Percentiles rank a stretch among this genome's conserved stretches.
Conservation (phyloP, 768 basidiomycete genomes). For the Rhodotorula taiwanensis region DNA sequence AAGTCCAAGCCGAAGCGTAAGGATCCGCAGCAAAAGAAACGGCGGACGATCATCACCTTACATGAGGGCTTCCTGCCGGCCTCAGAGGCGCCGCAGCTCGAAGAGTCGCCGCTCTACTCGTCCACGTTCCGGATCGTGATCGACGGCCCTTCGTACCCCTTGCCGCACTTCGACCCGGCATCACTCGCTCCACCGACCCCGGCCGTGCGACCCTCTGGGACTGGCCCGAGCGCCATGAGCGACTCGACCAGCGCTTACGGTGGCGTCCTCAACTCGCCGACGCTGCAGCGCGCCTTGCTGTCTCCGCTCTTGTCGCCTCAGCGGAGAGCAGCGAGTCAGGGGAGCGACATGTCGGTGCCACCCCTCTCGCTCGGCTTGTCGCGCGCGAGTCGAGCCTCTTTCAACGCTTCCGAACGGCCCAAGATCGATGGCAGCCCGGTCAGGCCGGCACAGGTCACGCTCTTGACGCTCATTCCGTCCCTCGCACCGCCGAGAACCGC, state of each 20-base stretch:
- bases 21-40: neutral
- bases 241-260: neutral
- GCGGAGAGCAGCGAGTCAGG: slow-evolving; percentile 6
- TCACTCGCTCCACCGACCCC: slow-evolving; percentile 13
- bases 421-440: no score
- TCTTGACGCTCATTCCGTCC: slow-evolving; percentile 7
- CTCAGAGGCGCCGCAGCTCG: neutral
- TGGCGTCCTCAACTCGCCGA: slow-evolving; percentile 23
- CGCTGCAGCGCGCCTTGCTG: slow-evolving; percentile 28
- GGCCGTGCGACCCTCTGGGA: neutral
- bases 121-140: slow-evolving; percentile 23
- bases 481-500: neutral
- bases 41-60: neutral
- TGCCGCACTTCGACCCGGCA: slow-evolving; percentile 19
- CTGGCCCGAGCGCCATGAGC: neutral
- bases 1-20: neutral
- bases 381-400: slow-evolving; percentile 10
- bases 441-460: neutral
- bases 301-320: slow-evolving; percentile 23
- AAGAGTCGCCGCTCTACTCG: slow-evolving; percentile 22
- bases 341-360: slow-evolving; percentile 19
- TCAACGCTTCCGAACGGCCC: slow-evolving; percentile 5
- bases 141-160: slow-evolving; percentile 20
- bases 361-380: slow-evolving; percentile 22
- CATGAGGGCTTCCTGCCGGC: slow-evolving; percentile 14